Evolutionary conservation across 176 grass and related monocot species (phyloP).

Genomic region (Zea mays): Zm-B73-REFERENCE-NAM-5.0 NC_050100.1:54162501-54163000

Average conservation of each 20-base stretch:
- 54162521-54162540: background rate
- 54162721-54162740: background rate
- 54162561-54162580: background rate
- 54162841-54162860: background rate
- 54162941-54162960: conserved; percentile 34
- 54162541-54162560: background rate
- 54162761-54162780: conserved; percentile 1
- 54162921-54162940: conserved; percentile 34
- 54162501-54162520: background rate
- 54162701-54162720: background rate
- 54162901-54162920: conserved; percentile 16
- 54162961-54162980: conserved; percentile 30
- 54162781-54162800: conserved; percentile 1
- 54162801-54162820: background rate
- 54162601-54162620: background rate
- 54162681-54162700: conserved; percentile 3
- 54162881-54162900: conserved; percentile 34
- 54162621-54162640: background rate
- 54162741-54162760: background rate
- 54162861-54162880: conserved; percentile 36
- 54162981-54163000: conserved; percentile 29
- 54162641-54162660: background rate
- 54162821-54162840: background rate
- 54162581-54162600: background rate
- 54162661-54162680: background rate